Base-by-base conservation (phyloP, 2,329 filamentous ascomycete species). In the Ophiostoma triangulosporum region DNA sequence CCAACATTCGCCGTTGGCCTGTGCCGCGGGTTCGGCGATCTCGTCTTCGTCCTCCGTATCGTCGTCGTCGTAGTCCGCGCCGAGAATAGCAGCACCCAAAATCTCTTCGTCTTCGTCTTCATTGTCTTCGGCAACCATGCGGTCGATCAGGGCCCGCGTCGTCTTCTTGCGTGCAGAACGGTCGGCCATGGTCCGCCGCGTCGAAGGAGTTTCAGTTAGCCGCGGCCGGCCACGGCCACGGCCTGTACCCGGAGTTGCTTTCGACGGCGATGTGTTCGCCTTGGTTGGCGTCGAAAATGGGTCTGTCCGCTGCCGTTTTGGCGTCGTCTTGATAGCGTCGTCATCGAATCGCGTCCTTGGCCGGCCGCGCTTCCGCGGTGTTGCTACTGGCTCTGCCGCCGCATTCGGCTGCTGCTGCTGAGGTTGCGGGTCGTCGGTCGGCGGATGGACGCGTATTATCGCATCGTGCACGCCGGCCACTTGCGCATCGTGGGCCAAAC, bases 141-240 rank as follows among this genome's bases (percentile, higher is more conserved):
- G 81, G 63, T 90, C 81, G 35, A 94, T 83, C 51, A 96, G 70
- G 3, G 81, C 79, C 51, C 82, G 76, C 22, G 85, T 86, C 65
- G 87, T 95, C 73, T 95, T 96, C 63, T 83, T 83, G 62, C 86
- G 81, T 2, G 90, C 91, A 5, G 90, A 96, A 49, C 86, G 81
- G 68, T 96, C 88, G 20, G 85, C 85, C 58, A 87, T 85, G 57
- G 76, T 79, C 40, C 77, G 73, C 59, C 81, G 76, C 22, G 56
- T 54, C 35, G 78, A 77, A 0, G 86, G 84, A 1, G 84, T 88
- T 33, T 63, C 61, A 32, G 27, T 48, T 5, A 20, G 4, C 11
- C 46, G 27, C 17, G 45, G 26, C n/a, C 46, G 46, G 70, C 62
- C 4, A 6, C 33, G 26, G 31, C 27, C 14, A 5, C 52, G 27